These are phyloP conservation scores for Lachancea dasiensis DNA, from an alignment of 805 yeast species.

Conservation along the genomic window DNA sequence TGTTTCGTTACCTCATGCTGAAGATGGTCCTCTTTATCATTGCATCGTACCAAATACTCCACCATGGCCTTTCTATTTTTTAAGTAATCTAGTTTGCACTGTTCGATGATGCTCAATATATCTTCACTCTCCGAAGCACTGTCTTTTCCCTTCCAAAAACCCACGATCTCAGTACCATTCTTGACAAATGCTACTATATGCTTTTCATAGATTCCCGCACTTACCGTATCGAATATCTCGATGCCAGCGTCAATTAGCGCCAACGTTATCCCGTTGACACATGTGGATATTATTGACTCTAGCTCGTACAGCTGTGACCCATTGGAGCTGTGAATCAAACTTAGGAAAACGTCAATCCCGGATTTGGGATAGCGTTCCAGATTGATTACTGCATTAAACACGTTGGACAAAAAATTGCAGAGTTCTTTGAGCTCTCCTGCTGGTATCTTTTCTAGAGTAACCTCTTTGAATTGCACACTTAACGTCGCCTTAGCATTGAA, in stretches of 20 bases:
- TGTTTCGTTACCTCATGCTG: background rate
- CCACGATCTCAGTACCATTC: conserved; percentile 53
- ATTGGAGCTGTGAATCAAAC: conserved; percentile 39
- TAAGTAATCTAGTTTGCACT: conserved; percentile 35
- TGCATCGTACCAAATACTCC: conserved; percentile 15
- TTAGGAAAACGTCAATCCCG: conserved; percentile 70
- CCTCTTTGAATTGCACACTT: conserved; percentile 44
- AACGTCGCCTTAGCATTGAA: conserved; percentile 62
- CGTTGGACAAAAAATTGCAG: conserved; percentile 36
- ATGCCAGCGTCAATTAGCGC: conserved; percentile 84
- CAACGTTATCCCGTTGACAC: conserved; percentile 42
- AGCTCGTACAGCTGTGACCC: conserved; percentile 14
- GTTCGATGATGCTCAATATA: conserved; percentile 34
- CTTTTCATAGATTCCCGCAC: conserved; percentile 48
- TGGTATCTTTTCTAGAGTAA: conserved; percentile 24
- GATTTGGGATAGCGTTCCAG: conserved; percentile 83
- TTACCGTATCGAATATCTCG: conserved; percentile 70
- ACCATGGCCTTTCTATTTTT: conserved; percentile 20
- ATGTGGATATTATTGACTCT: conserved; percentile 37
- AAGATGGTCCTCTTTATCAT: background rate
- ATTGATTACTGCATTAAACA: conserved; percentile 35
- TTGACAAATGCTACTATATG: conserved; percentile 47
- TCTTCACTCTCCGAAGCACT: conserved; percentile 25
- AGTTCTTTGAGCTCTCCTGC: conserved; percentile 35
- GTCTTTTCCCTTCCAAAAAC: conserved; percentile 47